Evolutionary conservation across 2,329 filamentous ascomycete species (phyloP).

Genomic region (Verticillium albo-atrum): DNA sequence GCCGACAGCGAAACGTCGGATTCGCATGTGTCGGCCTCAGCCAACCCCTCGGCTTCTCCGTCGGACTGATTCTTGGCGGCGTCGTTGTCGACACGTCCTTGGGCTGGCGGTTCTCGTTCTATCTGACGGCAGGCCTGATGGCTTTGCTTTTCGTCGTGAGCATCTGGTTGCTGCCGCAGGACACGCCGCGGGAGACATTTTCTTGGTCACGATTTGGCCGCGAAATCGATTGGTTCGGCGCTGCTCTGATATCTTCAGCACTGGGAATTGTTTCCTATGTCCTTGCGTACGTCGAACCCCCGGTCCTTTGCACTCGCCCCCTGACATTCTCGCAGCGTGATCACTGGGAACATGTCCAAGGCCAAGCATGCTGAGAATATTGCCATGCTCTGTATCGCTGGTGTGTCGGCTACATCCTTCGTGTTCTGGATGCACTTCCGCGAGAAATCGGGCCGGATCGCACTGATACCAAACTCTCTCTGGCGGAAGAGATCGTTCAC

Average conservation of each 20-base stretch:
- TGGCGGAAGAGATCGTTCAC: slow-evolving; percentile 52
- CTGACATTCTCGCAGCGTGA: background rate
- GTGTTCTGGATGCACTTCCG: slow-evolving; percentile 3
- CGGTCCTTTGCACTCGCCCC: slow-evolving; percentile 29
- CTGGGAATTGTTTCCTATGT: slow-evolving; percentile 9
- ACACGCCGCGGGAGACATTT: slow-evolving; percentile 35
- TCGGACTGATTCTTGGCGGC: slow-evolving; percentile 9
- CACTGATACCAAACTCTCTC: slow-evolving; percentile 47
- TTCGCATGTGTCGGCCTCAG: slow-evolving; percentile 17
- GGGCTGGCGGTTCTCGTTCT: slow-evolving; percentile 10
- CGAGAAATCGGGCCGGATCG: background rate
- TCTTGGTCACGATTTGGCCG: slow-evolving; percentile 9
- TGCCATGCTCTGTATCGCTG: slow-evolving; percentile 1
- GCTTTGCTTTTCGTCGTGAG: slow-evolving; percentile 35
- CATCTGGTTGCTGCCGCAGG: slow-evolving; percentile 33
- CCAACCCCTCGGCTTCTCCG: slow-evolving; percentile 10
- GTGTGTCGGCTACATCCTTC: background rate
- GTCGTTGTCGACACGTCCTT: slow-evolving; percentile 9
- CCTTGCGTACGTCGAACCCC: slow-evolving; percentile 6
- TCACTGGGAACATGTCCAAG: slow-evolving; percentile 4
- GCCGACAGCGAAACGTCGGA: slow-evolving; percentile 24
- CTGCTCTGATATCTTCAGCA: slow-evolving; percentile 3
- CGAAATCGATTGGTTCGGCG: slow-evolving; percentile 10
- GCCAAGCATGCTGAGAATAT: slow-evolving; percentile 6
- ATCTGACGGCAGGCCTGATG: slow-evolving; percentile 18